Evolutionary conservation across 768 basidiomycete species (phyloP).

Genomic region (Trametes gibbosa): DNA sequence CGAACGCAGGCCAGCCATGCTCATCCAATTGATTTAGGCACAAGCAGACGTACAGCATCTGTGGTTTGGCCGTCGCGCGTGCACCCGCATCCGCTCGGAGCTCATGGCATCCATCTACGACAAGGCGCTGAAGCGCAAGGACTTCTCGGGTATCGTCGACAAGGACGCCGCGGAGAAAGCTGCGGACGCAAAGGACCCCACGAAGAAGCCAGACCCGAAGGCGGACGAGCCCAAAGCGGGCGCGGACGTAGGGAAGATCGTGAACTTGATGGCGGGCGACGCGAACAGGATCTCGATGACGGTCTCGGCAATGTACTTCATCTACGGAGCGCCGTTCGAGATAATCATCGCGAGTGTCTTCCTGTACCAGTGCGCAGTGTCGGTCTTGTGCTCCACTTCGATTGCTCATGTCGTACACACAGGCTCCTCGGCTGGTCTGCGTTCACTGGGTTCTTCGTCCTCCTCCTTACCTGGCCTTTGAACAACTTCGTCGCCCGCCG

Average conservation of each 20-base stretch:
- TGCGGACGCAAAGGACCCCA: slow-evolving; percentile 24
- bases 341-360: slow-evolving; percentile 69
- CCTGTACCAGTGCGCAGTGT: slow-evolving; percentile 61
- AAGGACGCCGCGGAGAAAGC: slow-evolving; percentile 42
- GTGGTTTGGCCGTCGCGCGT: slow-evolving; percentile 78
- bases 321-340: slow-evolving; percentile 79
- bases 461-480: slow-evolving; percentile 66
- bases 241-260: slow-evolving; percentile 87
- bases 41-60: slow-evolving; percentile 73
- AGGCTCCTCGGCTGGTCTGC: slow-evolving; percentile 68
- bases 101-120: slow-evolving; percentile 87
- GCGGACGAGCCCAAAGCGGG: slow-evolving; percentile 61
- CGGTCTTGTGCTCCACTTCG: neutral
- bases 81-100: slow-evolving; percentile 69
- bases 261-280: slow-evolving; percentile 85
- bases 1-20: too few species aligned
- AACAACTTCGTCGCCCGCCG: slow-evolving; percentile 65
- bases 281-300: slow-evolving; percentile 58
- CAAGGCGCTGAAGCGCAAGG: slow-evolving; percentile 80
- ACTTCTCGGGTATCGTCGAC: slow-evolving; percentile 75
- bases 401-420: neutral
- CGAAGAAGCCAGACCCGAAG: slow-evolving; percentile 31
- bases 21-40: slow-evolving; percentile 32
- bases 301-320: slow-evolving; percentile 55
- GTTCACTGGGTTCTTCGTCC: slow-evolving; percentile 71